Percentiles rank a stretch among this genome's conserved stretches.
Evolutionary conservation across 2,329 filamentous ascomycete genomes (phyloP).

Genomic region (Parascedosporium putredinis): DNA sequence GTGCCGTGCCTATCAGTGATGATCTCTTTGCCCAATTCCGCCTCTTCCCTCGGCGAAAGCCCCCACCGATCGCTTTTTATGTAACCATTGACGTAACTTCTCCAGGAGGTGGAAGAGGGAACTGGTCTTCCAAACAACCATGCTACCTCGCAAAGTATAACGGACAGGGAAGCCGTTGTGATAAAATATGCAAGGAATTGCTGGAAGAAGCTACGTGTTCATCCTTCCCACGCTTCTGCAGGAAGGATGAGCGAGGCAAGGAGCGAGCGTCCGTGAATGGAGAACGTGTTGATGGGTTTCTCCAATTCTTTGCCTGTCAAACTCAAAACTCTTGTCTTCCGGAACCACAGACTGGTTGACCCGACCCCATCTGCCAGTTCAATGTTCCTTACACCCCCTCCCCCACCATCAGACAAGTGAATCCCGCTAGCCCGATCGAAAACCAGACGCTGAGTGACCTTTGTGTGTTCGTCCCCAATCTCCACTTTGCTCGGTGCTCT

Average conservation of each 20-base stretch:
- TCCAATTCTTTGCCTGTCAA: no score
- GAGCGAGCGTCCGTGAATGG: not conserved
- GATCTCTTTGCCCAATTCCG: not conserved
- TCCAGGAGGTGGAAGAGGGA: no score
- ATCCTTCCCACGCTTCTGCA: not conserved
- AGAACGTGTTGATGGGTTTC: no score
- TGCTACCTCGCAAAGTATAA: no score
- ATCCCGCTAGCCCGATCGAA: not conserved
- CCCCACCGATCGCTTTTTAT: not conserved
- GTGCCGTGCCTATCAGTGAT: no score
- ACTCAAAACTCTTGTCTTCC: no score
- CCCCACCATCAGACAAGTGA: no score
- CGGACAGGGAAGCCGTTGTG: no score
- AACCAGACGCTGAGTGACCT: not conserved
- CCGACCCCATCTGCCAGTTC: not conserved
- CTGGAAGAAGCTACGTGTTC: slow-evolving; percentile 4
- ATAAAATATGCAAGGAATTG: not conserved
- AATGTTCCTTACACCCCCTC: not conserved
- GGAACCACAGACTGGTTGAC: not conserved
- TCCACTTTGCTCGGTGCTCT: not conserved
- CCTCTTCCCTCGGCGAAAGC: not conserved
- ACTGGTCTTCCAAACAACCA: no score
- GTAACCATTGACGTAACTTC: not conserved
- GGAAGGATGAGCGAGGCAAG: no score
- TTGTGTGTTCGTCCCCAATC: not conserved